A percentile compares a stretch with the other conserved stretches of the same genome.
Conservation (phyloP, 2,329 filamentous ascomycete genomes). For the Zymoseptoria ardabiliae region DNA sequence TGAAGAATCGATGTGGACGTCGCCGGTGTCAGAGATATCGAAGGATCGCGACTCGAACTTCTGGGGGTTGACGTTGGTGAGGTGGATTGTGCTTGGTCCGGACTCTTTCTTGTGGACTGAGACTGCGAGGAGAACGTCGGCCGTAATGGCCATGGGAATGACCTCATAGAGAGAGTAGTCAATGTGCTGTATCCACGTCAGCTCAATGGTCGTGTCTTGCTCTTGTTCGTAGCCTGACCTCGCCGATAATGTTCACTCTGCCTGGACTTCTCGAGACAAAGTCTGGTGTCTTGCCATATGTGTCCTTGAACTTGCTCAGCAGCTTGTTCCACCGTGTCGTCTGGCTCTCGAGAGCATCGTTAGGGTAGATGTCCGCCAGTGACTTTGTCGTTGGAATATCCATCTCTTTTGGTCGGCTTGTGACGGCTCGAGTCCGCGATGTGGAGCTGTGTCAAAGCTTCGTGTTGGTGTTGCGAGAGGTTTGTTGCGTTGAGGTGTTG, state of each 20-base stretch:
- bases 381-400: constrained; percentile 67
- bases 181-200: constrained; percentile 56
- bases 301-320: constrained; percentile 60
- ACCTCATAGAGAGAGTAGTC: constrained; percentile 97
- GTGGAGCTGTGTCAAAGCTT: neutral
- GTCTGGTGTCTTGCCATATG: constrained; percentile 62
- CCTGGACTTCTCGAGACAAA: constrained; percentile 89
- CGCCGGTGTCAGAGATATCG: constrained; percentile 53
- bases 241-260: constrained; percentile 95
- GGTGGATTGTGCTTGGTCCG: constrained; percentile 58
- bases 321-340: constrained; percentile 68
- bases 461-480: neutral
- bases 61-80: constrained; percentile 68
- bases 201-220: neutral
- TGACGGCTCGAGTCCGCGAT: neutral
- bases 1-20: constrained; percentile 66
- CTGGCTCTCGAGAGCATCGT: constrained; percentile 61
- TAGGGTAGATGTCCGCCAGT: constrained; percentile 75
- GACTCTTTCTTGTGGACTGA: constrained; percentile 46
- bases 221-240: constrained; percentile 35
- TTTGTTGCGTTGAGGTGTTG: neutral
- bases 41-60: constrained; percentile 75
- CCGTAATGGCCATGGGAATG: constrained; percentile 88
- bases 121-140: constrained; percentile 84
- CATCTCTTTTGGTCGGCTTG: constrained; percentile 12